These are phyloP conservation scores for Chytriomyces confervae DNA, from an alignment of 192 early-diverging fungal species.

Conservation along the genomic window DNA sequence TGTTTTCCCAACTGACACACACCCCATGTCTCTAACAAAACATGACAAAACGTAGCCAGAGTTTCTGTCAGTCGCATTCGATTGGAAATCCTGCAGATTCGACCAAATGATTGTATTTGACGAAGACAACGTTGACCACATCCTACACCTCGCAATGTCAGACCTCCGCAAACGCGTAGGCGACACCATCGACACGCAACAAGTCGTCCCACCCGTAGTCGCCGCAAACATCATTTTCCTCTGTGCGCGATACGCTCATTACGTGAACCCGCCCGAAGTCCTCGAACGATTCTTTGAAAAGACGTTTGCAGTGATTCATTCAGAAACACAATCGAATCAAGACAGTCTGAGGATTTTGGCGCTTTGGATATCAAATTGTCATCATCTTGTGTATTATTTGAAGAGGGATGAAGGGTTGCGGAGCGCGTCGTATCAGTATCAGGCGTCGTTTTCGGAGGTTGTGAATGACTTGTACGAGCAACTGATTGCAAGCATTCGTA, in stretches of 20 bases:
- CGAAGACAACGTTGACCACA: conserved; percentile 68
- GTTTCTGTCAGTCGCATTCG: conserved; percentile 48
- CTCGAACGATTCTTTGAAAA: conserved; percentile 71
- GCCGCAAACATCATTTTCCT: conserved; percentile 90
- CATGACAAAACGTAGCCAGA: not conserved
- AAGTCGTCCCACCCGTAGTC: conserved; percentile 62
- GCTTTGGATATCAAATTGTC: conserved; percentile 88
- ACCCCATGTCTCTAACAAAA: not conserved
- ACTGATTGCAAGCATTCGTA: conserved; percentile 21
- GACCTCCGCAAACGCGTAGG: conserved; percentile 48
- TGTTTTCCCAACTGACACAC: not conserved
- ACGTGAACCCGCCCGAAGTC: conserved; percentile 75
- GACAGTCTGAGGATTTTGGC: conserved; percentile 68
- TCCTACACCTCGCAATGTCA: conserved; percentile 75
- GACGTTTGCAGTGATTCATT: conserved; percentile 41
- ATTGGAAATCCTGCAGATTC: conserved; percentile 80
- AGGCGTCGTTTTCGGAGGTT: conserved; percentile 82
- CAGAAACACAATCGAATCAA: conserved; percentile 21
- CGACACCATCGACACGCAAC: conserved; percentile 28
- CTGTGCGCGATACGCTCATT: conserved; percentile 85
- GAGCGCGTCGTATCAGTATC: conserved; percentile 70
- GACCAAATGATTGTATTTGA: conserved; percentile 98
- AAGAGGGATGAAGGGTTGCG: conserved; percentile 83
- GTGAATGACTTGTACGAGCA: conserved; percentile 60
- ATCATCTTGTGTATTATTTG: conserved; percentile 83